Conservation (phyloP, 2,329 filamentous ascomycete species). For the Endoconidiophora laricicola region DNA sequence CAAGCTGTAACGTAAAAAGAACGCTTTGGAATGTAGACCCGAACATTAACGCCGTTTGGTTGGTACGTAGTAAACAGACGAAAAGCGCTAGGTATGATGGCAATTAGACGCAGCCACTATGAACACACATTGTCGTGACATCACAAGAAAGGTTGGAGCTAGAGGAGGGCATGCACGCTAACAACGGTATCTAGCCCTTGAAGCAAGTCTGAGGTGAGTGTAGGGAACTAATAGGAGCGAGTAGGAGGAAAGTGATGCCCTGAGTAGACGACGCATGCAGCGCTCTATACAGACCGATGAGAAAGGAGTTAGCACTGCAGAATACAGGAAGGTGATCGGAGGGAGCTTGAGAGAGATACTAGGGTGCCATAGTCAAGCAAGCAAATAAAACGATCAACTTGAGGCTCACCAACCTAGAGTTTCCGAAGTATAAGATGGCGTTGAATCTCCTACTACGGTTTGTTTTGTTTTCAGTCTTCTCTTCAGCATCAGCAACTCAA, state of each 20-base stretch:
- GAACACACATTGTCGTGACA: too few relatives aligned
- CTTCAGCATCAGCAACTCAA: slow-evolving; percentile 6
- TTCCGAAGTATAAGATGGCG: slow-evolving; percentile 5
- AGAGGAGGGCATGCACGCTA: background rate
- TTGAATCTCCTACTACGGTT: background rate
- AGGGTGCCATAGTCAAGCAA: too few relatives aligned
- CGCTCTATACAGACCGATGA: too few relatives aligned
- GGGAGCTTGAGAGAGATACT: too few relatives aligned
- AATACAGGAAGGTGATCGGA: too few relatives aligned
- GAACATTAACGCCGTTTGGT: background rate
- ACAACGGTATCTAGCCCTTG: too few relatives aligned
- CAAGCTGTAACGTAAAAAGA: background rate
- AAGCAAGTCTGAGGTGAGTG: background rate
- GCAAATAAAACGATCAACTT: too few relatives aligned
- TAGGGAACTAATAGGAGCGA: background rate
- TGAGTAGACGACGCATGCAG: too few relatives aligned
- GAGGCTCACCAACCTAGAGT: too few relatives aligned
- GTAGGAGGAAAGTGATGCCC: too few relatives aligned
- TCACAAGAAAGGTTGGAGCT: too few relatives aligned
- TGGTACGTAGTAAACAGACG: background rate
- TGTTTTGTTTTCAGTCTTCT: background rate
- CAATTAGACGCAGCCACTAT: background rate
- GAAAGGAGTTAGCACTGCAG: too few relatives aligned
- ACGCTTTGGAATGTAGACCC: slow-evolving; percentile 1
- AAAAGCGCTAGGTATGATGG: background rate